Conservation (phyloP, 2,329 filamentous ascomycete species). For the Ceratocystis variospora region DNA sequence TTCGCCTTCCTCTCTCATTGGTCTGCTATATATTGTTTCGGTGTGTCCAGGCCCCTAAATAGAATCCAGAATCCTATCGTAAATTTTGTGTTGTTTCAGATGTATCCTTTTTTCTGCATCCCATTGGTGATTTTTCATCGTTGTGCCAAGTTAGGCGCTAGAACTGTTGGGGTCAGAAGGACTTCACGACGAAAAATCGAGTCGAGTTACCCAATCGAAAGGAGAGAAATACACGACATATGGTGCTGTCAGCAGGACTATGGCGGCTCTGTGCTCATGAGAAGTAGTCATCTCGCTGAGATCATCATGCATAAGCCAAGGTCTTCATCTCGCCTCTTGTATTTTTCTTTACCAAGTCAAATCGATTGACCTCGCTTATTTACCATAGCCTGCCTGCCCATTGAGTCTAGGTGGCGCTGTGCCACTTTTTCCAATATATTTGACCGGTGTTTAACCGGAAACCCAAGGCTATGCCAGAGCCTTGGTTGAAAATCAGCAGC, state of each 20-base stretch:
- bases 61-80: too few species aligned
- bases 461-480: constrained; percentile 1
- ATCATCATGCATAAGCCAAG: too few species aligned
- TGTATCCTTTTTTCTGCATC: not conserved
- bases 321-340: too few species aligned
- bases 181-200: not conserved
- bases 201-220: not conserved
- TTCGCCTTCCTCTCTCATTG: not conserved
- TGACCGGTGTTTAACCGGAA: not conserved
- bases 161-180: not conserved
- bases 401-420: not conserved
- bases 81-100: not conserved
- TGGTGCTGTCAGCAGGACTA: too few species aligned
- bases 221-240: too few species aligned
- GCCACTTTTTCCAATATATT: not conserved
- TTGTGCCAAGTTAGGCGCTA: not conserved
- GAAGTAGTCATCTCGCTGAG: too few species aligned
- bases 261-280: too few species aligned
- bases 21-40: not conserved
- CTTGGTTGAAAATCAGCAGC: constrained; percentile 8
- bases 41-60: not conserved
- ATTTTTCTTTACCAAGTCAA: too few species aligned
- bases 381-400: too few species aligned
- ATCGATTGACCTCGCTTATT: too few species aligned
- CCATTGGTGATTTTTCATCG: not conserved